Conservation (phyloP, 495 filamentous ascomycete genomes). For the Extremus antarcticus region DNA sequence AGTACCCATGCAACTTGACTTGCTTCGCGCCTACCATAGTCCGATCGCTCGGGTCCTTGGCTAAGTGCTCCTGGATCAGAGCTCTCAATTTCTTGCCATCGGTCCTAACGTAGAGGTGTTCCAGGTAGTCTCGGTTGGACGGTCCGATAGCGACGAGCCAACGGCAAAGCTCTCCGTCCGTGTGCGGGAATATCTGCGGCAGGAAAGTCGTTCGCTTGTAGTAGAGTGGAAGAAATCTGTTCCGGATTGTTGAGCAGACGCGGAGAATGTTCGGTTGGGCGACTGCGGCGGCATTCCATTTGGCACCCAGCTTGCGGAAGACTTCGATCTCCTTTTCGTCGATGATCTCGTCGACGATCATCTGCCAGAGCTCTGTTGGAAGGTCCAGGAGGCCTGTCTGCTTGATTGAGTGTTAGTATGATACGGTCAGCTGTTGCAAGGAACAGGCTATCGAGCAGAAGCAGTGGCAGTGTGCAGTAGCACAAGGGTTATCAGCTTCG, state of each 20-base stretch:
- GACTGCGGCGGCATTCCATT: neutral
- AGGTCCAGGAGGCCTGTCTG: constrained; percentile 3
- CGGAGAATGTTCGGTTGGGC: neutral
- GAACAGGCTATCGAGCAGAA: too few relatives aligned
- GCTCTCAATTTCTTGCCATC: neutral
- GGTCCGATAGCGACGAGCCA: neutral
- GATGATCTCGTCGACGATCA: neutral
- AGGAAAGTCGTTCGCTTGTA: neutral
- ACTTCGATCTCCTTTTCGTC: neutral
- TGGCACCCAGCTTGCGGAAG: neutral
- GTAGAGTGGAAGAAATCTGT: neutral
- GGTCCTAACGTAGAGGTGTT: neutral
- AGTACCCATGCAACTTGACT: neutral
- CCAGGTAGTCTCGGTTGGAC: neutral
- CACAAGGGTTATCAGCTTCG: too few relatives aligned
- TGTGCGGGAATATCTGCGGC: neutral
- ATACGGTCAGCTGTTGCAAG: too few relatives aligned
- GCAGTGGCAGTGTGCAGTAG: too few relatives aligned
- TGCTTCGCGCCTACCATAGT: neutral
- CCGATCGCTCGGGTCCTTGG: neutral
- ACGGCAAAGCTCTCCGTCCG: neutral
- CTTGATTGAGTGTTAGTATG: too few relatives aligned
- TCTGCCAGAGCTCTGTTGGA: neutral
- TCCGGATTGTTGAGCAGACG: neutral
- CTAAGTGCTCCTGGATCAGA: neutral